Percentiles rank a stretch among this genome's conserved stretches.
Conservation (phyloP, 2,329 filamentous ascomycete genomes). For the Phaeoacremonium minimum region DNA sequence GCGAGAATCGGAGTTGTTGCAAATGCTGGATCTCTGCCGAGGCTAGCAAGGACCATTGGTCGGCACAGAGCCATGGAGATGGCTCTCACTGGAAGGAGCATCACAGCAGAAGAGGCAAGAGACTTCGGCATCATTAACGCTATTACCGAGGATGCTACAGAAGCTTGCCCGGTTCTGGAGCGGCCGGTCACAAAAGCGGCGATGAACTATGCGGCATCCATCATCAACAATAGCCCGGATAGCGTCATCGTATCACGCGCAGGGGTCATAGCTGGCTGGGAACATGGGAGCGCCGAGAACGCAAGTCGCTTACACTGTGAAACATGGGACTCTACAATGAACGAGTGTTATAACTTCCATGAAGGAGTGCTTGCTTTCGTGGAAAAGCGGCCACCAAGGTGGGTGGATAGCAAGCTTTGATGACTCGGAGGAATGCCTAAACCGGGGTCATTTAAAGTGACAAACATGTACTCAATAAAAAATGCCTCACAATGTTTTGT, state of each 20-base stretch:
- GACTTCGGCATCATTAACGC: conserved; percentile 67
- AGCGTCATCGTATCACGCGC: conserved; percentile 67
- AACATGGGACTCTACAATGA: conserved; percentile 16
- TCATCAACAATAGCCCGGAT: conserved; percentile 65
- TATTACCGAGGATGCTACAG: conserved; percentile 35
- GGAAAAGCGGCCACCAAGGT: conserved; percentile 17
- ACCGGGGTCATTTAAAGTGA: too few relatives aligned
- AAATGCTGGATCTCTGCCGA: conserved; percentile 65
- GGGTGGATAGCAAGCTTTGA: conserved; percentile 18
- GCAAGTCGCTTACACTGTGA: conserved; percentile 14
- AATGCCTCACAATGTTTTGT: too few relatives aligned
- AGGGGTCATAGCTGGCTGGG: conserved; percentile 70
- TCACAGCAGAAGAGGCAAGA: conserved; percentile 54
- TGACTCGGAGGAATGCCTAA: too few relatives aligned
- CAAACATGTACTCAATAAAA: too few relatives aligned
- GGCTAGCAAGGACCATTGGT: conserved; percentile 63
- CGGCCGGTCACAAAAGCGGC: conserved; percentile 37
- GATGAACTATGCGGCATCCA: conserved; percentile 42
- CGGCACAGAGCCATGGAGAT: conserved; percentile 68
- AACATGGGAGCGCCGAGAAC: conserved; percentile 31
- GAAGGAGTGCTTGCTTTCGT: conserved; percentile 20
- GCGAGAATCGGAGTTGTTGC: conserved; percentile 67
- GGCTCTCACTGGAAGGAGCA: conserved; percentile 59
- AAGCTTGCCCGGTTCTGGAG: neutral
- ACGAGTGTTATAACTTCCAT: conserved; percentile 17